These are phyloP conservation scores for Cymbidium sinense DNA, from an alignment of 106 monocot genomes.

Conservation along the genomic window DNA sequence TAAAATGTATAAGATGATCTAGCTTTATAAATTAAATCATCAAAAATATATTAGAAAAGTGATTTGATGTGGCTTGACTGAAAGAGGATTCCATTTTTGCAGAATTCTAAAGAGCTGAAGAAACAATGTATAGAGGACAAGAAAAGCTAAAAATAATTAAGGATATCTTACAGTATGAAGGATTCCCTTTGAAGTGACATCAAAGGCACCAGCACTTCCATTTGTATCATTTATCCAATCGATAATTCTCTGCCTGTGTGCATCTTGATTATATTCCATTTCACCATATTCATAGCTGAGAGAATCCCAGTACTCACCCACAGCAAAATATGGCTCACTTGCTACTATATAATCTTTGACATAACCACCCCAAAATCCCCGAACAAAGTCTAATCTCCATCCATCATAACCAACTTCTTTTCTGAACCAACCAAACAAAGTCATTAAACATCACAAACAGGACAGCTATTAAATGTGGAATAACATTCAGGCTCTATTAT, in stretches of 20 bases:
- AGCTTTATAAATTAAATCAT: background rate
- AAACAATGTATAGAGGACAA: background rate
- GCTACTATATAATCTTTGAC: slow-evolving; percentile 92
- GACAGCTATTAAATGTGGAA: background rate
- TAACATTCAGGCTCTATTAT: background rate
- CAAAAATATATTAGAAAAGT: slow-evolving; percentile 2
- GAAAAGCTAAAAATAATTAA: background rate
- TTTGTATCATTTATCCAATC: slow-evolving; percentile 97
- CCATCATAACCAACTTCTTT: slow-evolving; percentile 96
- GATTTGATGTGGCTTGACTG: background rate
- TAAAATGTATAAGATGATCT: background rate
- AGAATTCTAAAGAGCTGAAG: background rate
- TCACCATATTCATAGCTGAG: slow-evolving; percentile 89
- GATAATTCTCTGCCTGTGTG: slow-evolving; percentile 91
- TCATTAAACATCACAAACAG: background rate
- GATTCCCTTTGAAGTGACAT: slow-evolving; percentile 95
- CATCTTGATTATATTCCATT: slow-evolving; percentile 96
- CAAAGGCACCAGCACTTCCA: slow-evolving; percentile 90
- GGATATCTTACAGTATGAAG: slow-evolving; percentile 69
- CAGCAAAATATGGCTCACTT: slow-evolving; percentile 76
- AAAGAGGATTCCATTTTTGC: background rate
- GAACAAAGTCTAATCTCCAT: slow-evolving; percentile 93
- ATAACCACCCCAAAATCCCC: slow-evolving; percentile 98
- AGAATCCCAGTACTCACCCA: slow-evolving; percentile 98
- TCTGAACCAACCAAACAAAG: slow-evolving; percentile 23